Conservation (phyloP, 2,329 filamentous ascomycete species). For the Colletotrichum plurivorum region DNA sequence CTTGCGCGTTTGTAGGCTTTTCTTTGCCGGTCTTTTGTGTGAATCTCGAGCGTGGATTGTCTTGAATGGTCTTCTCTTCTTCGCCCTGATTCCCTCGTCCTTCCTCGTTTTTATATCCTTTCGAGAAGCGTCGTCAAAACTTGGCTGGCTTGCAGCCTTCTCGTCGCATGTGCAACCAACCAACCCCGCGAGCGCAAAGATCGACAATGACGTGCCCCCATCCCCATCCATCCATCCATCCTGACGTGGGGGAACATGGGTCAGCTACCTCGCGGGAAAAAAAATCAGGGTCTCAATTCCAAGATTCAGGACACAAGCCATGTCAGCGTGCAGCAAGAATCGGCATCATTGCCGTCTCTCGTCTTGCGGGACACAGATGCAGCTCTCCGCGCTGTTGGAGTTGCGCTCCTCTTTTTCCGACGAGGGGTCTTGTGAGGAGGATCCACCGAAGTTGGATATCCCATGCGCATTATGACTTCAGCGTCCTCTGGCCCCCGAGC, state of each 20-base stretch:
- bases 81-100: neutral
- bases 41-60: neutral
- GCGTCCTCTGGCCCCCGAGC: neutral
- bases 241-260: constrained; percentile 20
- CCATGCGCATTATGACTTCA: constrained; percentile 21
- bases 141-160: constrained; percentile 17
- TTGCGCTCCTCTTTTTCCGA: neutral
- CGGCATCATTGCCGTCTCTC: constrained; percentile 2
- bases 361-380: constrained; percentile 5
- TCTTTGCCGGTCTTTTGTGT: neutral
- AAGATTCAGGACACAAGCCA: constrained; percentile 6
- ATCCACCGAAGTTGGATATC: neutral
- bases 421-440: neutral
- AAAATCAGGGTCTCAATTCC: constrained; percentile 35
- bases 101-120: constrained; percentile 22
- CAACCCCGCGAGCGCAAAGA: constrained; percentile 7
- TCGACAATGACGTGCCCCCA: constrained; percentile 36
- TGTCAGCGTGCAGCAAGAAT: constrained; percentile 28
- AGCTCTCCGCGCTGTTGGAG: neutral
- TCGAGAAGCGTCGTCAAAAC: constrained; percentile 7
- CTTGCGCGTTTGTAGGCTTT: neutral
- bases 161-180: constrained; percentile 10
- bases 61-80: neutral
- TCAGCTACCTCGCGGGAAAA: neutral
- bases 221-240: constrained; percentile 18